Evolutionary conservation across 2,329 filamentous ascomycete species (phyloP).

Genomic region (Aspergillus neoniger): DNA sequence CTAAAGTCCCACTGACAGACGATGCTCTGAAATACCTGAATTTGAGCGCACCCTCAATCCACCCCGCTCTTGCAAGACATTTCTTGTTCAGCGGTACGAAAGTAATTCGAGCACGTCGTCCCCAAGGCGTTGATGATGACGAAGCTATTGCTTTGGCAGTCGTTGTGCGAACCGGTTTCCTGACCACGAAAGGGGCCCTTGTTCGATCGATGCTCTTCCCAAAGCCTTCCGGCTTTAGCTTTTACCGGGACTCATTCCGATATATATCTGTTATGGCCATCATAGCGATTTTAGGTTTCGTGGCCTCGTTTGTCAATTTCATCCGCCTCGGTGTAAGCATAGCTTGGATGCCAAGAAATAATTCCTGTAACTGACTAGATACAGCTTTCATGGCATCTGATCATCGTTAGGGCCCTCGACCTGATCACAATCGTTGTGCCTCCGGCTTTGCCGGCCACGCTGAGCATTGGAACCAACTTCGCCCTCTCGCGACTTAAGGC

Average conservation of each 20-base stretch:
- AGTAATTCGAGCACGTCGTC: conserved; percentile 84
- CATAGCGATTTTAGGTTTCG: conserved; percentile 82
- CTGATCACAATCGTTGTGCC: conserved; percentile 97
- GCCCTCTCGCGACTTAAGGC: conserved; percentile 81
- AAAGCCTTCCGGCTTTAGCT: conserved; percentile 97
- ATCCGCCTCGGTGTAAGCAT: conserved; percentile 66
- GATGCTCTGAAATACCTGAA: conserved; percentile 76
- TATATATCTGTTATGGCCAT: conserved; percentile 96
- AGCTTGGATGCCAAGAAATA: background rate
- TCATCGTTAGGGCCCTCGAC: conserved; percentile 88
- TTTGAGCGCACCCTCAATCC: conserved; percentile 76
- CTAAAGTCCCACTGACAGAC: conserved; percentile 81
- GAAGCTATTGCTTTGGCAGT: conserved; percentile 90
- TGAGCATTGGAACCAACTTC: conserved; percentile 96
- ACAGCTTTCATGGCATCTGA: conserved; percentile 79
- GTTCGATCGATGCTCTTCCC: conserved; percentile 98
- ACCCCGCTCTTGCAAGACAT: conserved; percentile 79
- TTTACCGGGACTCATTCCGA: conserved; percentile 94
- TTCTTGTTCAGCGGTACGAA: conserved; percentile 95
- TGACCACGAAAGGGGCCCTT: conserved; percentile 93
- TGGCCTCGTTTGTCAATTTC: conserved; percentile 92
- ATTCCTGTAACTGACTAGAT: conserved; percentile 21
- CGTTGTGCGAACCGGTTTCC: conserved; percentile 92
- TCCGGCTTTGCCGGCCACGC: conserved; percentile 86
- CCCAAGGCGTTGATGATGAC: conserved; percentile 80